These are phyloP conservation scores for Aspergillus ochraceoroseus DNA, from an alignment of 2,329 filamentous ascomycete species.

Conservation along the genomic window DNA sequence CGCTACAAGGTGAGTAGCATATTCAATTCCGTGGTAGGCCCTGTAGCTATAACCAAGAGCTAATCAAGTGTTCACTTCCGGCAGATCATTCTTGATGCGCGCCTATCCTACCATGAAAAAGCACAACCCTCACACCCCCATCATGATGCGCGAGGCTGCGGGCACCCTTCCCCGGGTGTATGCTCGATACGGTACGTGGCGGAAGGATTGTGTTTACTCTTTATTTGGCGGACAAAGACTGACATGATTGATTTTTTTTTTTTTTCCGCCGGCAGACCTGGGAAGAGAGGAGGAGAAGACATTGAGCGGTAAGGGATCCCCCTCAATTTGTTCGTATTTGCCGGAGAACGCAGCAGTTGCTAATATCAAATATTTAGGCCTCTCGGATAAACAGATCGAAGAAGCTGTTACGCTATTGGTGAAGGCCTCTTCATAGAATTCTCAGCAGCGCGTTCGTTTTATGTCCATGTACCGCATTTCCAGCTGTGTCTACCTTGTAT, in stretches of 20 bases:
- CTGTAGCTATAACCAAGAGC: too few relatives aligned
- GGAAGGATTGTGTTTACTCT: not conserved
- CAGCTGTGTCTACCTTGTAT: slow-evolving; percentile 32
- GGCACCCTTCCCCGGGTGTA: slow-evolving; percentile 81
- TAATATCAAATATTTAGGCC: slow-evolving; percentile 41
- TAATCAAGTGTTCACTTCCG: not conserved
- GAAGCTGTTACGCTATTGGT: slow-evolving; percentile 61
- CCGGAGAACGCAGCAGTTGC: not conserved
- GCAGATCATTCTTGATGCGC: slow-evolving; percentile 79
- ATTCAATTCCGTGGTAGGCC: not conserved
- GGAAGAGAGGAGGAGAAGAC: slow-evolving; percentile 64
- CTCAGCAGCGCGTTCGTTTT: slow-evolving; percentile 15
- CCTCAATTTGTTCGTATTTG: not conserved
- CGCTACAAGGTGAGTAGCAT: slow-evolving; percentile 68
- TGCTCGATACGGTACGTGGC: slow-evolving; percentile 75
- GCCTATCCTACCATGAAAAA: slow-evolving; percentile 99
- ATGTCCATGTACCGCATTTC: slow-evolving; percentile 27
- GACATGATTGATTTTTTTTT: slow-evolving; percentile 18
- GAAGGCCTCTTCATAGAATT: slow-evolving; percentile 44
- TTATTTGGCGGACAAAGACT: not conserved
- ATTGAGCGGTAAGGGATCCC: slow-evolving; percentile 50
- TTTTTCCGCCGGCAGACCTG: slow-evolving; percentile 48
- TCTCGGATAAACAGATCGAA: slow-evolving; percentile 68
- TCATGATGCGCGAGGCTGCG: slow-evolving; percentile 87
- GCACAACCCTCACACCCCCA: slow-evolving; percentile 90